These are phyloP conservation scores for Auricularia sp. DNA, from an alignment of 768 basidiomycete genomes.

Conservation along the genomic window DNA sequence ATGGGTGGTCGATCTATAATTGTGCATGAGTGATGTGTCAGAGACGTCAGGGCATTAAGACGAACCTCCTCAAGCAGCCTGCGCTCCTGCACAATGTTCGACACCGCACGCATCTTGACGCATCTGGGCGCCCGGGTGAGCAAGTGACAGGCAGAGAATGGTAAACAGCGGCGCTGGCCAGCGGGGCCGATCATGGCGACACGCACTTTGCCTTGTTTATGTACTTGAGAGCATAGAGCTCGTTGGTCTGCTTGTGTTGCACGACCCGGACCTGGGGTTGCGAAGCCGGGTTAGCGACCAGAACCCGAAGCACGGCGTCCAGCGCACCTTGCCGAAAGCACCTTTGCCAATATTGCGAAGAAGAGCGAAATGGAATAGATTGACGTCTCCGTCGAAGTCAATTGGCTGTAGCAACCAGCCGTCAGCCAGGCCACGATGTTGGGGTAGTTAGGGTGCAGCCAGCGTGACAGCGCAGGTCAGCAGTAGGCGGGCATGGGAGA, in stretches of 20 bases:
- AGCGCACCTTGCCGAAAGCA: conserved; percentile 88
- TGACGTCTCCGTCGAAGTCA: conserved; percentile 92
- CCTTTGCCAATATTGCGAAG: conserved; percentile 96
- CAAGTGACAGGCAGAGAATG: conserved; percentile 13
- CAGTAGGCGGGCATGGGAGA: not conserved
- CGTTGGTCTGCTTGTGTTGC: conserved; percentile 96
- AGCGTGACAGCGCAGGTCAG: too few relatives aligned
- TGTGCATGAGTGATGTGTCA: conserved; percentile 9
- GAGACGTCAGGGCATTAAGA: conserved; percentile 13
- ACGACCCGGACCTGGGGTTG: conserved; percentile 83
- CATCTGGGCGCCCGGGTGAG: conserved; percentile 28
- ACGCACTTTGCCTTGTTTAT: conserved; percentile 82
- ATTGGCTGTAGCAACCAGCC: conserved; percentile 47
- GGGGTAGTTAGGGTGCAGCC: not conserved
- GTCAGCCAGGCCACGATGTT: not conserved
- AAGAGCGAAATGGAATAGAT: conserved; percentile 93
- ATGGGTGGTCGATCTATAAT: conserved; percentile 86
- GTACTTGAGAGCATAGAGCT: conserved; percentile 95
- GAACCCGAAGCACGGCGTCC: not conserved
- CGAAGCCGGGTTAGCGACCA: conserved; percentile 15
- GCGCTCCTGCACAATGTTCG: conserved; percentile 95
- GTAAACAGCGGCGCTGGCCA: conserved; percentile 12
- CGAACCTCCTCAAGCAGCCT: conserved; percentile 87
- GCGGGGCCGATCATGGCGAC: conserved; percentile 21
- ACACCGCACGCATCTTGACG: conserved; percentile 96